These are phyloP conservation scores for Colletotrichum ledebouriae DNA, from an alignment of 2,329 filamentous ascomycete genomes.

Conservation along the genomic window DNA sequence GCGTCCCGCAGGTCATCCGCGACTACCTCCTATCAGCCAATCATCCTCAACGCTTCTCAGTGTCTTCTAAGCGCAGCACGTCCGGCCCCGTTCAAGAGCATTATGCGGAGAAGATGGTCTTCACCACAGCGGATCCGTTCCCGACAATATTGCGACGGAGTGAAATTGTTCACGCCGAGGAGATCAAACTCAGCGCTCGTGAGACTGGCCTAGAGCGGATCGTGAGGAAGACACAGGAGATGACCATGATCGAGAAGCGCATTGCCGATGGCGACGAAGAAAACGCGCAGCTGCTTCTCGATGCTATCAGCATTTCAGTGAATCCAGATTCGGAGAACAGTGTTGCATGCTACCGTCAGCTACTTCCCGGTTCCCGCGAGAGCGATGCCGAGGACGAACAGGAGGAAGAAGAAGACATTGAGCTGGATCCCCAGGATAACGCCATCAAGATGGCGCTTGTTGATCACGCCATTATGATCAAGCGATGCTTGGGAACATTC, in stretches of 20 bases:
- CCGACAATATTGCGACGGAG: constrained; percentile 91
- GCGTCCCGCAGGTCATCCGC: constrained; percentile 84
- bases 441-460: constrained; percentile 88
- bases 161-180: constrained; percentile 80
- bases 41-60: constrained; percentile 82
- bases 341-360: constrained; percentile 80
- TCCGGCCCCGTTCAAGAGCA: constrained; percentile 79
- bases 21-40: constrained; percentile 83
- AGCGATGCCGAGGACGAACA: constrained; percentile 54
- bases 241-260: constrained; percentile 81
- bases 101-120: constrained; percentile 86
- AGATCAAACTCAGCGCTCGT: constrained; percentile 77
- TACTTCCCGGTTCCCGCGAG: constrained; percentile 70
- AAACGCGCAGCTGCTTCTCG: constrained; percentile 76
- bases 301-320: constrained; percentile 82
- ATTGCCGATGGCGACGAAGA: constrained; percentile 80
- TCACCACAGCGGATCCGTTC: constrained; percentile 86
- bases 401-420: constrained; percentile 62
- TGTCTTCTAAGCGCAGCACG: constrained; percentile 79
- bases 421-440: constrained; percentile 74
- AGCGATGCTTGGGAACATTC: constrained; percentile 81
- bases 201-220: constrained; percentile 94
- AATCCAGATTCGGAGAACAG: constrained; percentile 81
- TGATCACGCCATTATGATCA: constrained; percentile 90
- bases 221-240: constrained; percentile 89